Conservation (phyloP, 768 basidiomycete species). For the Trametes cinnabarina region DNA sequence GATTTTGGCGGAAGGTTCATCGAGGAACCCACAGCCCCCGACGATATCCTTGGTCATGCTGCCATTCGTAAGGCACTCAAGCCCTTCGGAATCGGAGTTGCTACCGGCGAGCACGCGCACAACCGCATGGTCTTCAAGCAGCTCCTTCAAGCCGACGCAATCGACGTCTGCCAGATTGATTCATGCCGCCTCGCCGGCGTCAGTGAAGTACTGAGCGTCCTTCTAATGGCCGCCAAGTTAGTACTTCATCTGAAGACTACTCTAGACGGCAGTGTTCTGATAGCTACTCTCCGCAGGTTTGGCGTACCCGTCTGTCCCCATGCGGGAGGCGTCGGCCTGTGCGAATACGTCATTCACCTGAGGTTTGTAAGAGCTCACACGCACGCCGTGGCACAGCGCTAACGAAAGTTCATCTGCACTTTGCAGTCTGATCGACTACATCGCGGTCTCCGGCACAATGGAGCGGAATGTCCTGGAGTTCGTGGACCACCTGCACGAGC, state of each 20-base stretch:
- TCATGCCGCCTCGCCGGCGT: slow-evolving; percentile 92
- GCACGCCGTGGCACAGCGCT: not conserved
- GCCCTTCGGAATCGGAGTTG: slow-evolving; percentile 81
- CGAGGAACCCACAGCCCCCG: slow-evolving; percentile 91
- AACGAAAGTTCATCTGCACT: not conserved
- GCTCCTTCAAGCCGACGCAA: slow-evolving; percentile 83
- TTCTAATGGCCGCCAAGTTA: slow-evolving; percentile 88
- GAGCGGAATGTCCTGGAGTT: slow-evolving; percentile 92
- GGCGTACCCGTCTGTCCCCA: slow-evolving; percentile 89
- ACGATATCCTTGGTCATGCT: slow-evolving; percentile 85
- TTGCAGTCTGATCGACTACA: slow-evolving; percentile 84
- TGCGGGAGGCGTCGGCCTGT: slow-evolving; percentile 91
- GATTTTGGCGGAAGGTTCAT: slow-evolving; percentile 63
- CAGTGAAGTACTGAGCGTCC: slow-evolving; percentile 85
- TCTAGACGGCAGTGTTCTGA: not conserved
- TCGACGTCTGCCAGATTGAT: slow-evolving; percentile 95
- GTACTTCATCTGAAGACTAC: slow-evolving; percentile 16
- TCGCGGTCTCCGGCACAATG: slow-evolving; percentile 87
- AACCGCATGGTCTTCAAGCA: slow-evolving; percentile 97
- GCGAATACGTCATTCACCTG: slow-evolving; percentile 87
- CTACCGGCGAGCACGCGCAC: slow-evolving; percentile 93
- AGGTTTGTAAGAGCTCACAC: slow-evolving; percentile 41
- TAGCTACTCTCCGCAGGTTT: slow-evolving; percentile 47
- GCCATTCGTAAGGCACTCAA: slow-evolving; percentile 75
- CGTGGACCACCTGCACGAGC: slow-evolving; percentile 90